Percentiles rank a stretch among this genome's conserved stretches.
phyloP scores from a whole-genome alignment of 495 filamentous ascomycete genomes.

The Geoglossum glabrum region DNA sequence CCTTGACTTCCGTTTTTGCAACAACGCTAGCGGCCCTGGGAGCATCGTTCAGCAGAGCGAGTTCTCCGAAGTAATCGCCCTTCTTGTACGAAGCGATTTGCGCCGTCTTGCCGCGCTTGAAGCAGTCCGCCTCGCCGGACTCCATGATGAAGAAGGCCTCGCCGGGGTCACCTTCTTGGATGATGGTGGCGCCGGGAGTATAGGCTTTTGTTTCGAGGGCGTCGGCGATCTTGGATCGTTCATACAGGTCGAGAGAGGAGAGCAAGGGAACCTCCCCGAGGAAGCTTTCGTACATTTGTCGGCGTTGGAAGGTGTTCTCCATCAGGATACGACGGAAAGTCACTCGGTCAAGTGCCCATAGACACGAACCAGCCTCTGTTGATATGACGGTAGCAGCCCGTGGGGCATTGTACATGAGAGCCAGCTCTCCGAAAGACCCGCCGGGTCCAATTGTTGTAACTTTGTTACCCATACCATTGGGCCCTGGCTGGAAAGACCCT shows the following conservation, averaged over 20 bases:
- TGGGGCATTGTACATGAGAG: slow-evolving; percentile 96
- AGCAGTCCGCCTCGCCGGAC: slow-evolving; percentile 69
- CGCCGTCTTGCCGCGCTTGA: slow-evolving; percentile 40
- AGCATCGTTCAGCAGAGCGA: slow-evolving; percentile 81
- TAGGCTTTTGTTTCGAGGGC: slow-evolving; percentile 81
- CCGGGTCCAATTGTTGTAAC: slow-evolving; percentile 72
- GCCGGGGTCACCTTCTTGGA: slow-evolving; percentile 77
- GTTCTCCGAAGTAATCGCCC: slow-evolving; percentile 92
- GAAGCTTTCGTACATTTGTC: slow-evolving; percentile 93
- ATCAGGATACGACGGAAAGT: slow-evolving; percentile 96
- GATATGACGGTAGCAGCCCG: slow-evolving; percentile 91
- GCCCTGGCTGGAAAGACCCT: slow-evolving; percentile 63
- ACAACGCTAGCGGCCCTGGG: slow-evolving; percentile 84
- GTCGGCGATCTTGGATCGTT: slow-evolving; percentile 92
- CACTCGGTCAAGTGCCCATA: slow-evolving; percentile 88
- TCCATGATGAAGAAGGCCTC: slow-evolving; percentile 88
- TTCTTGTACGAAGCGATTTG: slow-evolving; percentile 64
- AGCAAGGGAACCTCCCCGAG: slow-evolving; percentile 92
- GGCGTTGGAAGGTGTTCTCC: slow-evolving; percentile 90
- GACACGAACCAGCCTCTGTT: slow-evolving; percentile 51
- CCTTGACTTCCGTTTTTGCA: slow-evolving; percentile 67
- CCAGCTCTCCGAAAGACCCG: slow-evolving; percentile 92
- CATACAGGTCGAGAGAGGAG: slow-evolving; percentile 64
- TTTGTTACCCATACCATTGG: slow-evolving; percentile 64
- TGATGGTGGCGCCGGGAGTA: slow-evolving; percentile 60